Conservation (phyloP, 495 filamentous ascomycete genomes). For the Aspergillus baeticus region DNA sequence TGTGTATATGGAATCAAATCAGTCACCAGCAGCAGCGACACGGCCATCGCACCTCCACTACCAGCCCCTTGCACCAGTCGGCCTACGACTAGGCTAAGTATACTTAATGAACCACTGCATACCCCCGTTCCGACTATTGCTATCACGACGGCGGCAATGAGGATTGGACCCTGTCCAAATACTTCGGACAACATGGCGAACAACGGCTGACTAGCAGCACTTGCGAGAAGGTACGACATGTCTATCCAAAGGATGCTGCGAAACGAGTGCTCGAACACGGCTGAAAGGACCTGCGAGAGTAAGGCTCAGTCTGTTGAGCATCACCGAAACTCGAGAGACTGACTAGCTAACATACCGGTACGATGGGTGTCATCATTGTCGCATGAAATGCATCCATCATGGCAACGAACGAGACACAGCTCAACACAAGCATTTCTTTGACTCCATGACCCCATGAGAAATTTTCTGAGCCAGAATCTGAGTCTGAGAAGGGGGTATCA, state of each 20-base stretch:
- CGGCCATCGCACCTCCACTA: constrained; percentile 62
- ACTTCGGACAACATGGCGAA: constrained; percentile 42
- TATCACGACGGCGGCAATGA: constrained; percentile 50
- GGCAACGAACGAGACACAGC: constrained; percentile 31
- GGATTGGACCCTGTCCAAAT: constrained; percentile 40
- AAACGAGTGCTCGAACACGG: constrained; percentile 26
- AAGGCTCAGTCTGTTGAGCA: constrained; percentile 1
- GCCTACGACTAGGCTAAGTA: constrained; percentile 61
- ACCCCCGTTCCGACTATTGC: constrained; percentile 61
- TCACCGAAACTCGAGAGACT: background rate
- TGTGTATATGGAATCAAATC: constrained; percentile 53
- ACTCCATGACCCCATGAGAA: constrained; percentile 25
- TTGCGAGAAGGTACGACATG: constrained; percentile 39
- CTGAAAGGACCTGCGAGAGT: constrained; percentile 27
- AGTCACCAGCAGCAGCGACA: constrained; percentile 65
- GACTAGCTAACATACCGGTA: constrained; percentile 12
- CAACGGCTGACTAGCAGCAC: constrained; percentile 35
- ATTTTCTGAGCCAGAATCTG: constrained; percentile 5
- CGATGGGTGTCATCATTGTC: constrained; percentile 32
- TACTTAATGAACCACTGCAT: constrained; percentile 56
- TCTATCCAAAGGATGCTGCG: constrained; percentile 40
- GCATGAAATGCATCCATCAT: constrained; percentile 43
- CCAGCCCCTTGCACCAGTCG: constrained; percentile 71
- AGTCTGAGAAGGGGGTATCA: constrained; percentile 3
- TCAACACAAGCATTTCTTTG: constrained; percentile 34